A percentile compares a stretch with the other conserved stretches of the same genome.
phyloP scores from a whole-genome alignment of 2,329 filamentous ascomycete species.

The Meredithiella fracta region DNA sequence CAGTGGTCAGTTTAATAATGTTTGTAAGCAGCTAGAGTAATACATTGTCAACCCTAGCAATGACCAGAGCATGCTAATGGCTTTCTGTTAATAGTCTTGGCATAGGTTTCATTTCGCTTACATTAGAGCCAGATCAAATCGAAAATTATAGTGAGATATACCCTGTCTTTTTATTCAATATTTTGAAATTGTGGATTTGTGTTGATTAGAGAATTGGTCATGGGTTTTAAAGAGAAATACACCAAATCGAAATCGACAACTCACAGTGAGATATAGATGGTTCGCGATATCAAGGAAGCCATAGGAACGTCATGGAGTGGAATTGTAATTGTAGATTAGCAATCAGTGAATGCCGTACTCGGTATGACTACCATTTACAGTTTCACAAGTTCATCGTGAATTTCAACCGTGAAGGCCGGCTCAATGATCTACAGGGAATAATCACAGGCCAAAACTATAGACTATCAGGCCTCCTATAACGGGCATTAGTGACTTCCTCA shows the following conservation, averaged over 20 bases:
- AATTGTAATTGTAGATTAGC: background rate
- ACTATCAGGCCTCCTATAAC: background rate
- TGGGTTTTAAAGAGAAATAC: too few species aligned
- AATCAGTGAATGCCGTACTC: too few species aligned
- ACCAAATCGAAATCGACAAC: too few species aligned
- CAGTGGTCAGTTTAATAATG: background rate
- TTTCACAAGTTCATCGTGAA: background rate
- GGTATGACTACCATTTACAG: background rate
- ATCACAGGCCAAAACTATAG: background rate
- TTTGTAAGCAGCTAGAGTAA: background rate
- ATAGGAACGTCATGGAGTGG: too few species aligned
- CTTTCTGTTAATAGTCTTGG: background rate
- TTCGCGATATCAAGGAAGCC: too few species aligned
- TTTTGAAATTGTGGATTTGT: background rate
- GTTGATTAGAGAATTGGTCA: too few species aligned
- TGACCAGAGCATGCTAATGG: background rate
- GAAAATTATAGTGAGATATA: background rate
- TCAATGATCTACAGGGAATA: too few species aligned
- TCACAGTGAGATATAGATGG: too few species aligned
- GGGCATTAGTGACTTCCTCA: background rate
- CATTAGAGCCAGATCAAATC: background rate
- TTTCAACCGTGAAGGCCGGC: background rate
- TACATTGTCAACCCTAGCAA: background rate
- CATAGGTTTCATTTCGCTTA: constrained; percentile 1
- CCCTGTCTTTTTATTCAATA: constrained; percentile 2